These are phyloP conservation scores for Exophiala calicioides DNA, from an alignment of 2,329 filamentous ascomycete genomes.

Conservation along the genomic window DNA sequence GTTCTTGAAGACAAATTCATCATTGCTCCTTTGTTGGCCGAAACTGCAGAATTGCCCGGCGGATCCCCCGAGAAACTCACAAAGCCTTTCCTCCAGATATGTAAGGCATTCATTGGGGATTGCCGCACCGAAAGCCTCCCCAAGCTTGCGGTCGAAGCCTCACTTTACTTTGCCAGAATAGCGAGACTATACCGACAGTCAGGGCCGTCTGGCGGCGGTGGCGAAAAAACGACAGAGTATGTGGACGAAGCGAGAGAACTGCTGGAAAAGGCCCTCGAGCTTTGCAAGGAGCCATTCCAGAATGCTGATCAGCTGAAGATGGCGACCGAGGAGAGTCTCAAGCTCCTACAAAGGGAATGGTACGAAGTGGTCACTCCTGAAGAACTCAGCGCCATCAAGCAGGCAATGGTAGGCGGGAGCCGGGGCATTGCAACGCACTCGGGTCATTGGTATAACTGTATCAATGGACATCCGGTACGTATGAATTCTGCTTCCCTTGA, in stretches of 20 bases:
- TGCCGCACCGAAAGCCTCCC: constrained; percentile 38
- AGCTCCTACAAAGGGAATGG: constrained; percentile 37
- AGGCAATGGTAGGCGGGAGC: constrained; percentile 56
- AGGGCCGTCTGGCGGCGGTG: constrained; percentile 15
- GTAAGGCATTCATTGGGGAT: constrained; percentile 35
- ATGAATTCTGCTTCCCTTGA: constrained; percentile 1
- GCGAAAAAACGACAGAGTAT: constrained; percentile 31
- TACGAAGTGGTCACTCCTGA: constrained; percentile 46
- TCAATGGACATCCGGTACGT: constrained; percentile 53
- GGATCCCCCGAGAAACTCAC: too few relatives aligned
- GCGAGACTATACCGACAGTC: constrained; percentile 30
- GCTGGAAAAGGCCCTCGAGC: constrained; percentile 34
- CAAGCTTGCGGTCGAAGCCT: constrained; percentile 41
- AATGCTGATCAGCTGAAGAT: constrained; percentile 30
- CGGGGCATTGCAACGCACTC: constrained; percentile 41
- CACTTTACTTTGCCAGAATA: constrained; percentile 38
- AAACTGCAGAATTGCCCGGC: too few relatives aligned
- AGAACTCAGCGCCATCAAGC: constrained; percentile 48
- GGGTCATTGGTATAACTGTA: constrained; percentile 64
- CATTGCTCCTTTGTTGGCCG: too few relatives aligned
- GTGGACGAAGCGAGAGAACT: constrained; percentile 9
- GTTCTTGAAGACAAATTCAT: constrained; percentile 37
- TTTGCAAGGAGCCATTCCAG: constrained; percentile 40
- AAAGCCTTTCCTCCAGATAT: constrained; percentile 34
- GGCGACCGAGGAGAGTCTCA: constrained; percentile 34